Evolutionary conservation across 2,329 filamentous ascomycete genomes (phyloP), one percentile per base, ranked within the genome.

Genomic region (Pseudogymnoascus sp.): DNA sequence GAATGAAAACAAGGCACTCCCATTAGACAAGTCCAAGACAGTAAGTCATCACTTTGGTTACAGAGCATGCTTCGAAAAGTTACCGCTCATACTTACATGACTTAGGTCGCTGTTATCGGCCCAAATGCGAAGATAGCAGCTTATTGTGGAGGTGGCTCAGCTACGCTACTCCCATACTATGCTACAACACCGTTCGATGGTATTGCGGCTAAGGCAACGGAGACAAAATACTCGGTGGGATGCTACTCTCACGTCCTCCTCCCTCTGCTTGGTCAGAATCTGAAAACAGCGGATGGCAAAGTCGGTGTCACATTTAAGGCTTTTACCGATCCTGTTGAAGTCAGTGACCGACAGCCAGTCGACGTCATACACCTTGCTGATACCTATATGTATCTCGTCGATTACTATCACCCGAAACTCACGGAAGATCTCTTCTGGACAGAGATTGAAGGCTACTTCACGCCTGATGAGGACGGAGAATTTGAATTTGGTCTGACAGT

Each of bases 1-100:
- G 75, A 92, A 92, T 66, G 81, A 90, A 11, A 80, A 81, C 38
- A 77, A 77, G 12, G 72, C 87, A 0, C 77, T 92, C 1, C 89
- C 49, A 35, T 55, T 55, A n/a, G 49, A 55, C 30, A 55, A 55
- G 28, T 19, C 89, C 0, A 72, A 88, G 3, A 81, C 65, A 45
- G 52, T 55, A 55, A 35, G 49, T 55, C 16, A 22, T 35, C 5
- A 6, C 25, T 33, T 55, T 30, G 5, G n/a, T 14, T 55, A 6
- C 28, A 16, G 4, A 14, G 2, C 19, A 30, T 12, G 1, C 9
- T 22, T 14, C 2, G 6, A 16, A 2, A 52, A n/a, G 41, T 22
- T 9, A 33, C 25, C 5, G 9, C 25, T 12, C n/a, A 33, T 30
- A 16, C 14, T 30, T 9, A 33, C 30, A 33, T 33, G 30, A 9